A percentile compares a stretch with the other conserved stretches of the same genome.
These are phyloP conservation scores for Cutaneotrichosporon dermatis DNA, from an alignment of 1,284 basidiomycete species.

Conservation along the genomic window DNA sequence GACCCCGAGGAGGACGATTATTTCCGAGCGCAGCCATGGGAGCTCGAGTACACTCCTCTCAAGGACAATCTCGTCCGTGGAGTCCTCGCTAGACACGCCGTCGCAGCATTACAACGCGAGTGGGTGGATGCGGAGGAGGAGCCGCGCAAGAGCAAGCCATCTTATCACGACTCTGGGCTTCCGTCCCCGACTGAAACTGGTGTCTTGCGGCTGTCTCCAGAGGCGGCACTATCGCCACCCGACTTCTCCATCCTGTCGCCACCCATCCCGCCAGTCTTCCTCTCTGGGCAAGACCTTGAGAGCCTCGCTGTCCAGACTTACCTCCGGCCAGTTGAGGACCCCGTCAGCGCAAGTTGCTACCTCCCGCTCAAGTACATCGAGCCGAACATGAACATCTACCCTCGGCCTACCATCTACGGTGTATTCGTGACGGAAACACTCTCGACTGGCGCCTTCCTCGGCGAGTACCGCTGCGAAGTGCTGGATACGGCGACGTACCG, in stretches of 20 bases:
- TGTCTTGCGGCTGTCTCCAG: constrained; percentile 33
- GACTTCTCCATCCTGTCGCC: constrained; percentile 51
- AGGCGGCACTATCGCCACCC: constrained; percentile 36
- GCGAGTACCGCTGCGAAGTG: constrained; percentile 46
- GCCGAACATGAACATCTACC: constrained; percentile 26
- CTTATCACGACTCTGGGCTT: constrained; percentile 36
- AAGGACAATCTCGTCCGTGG: constrained; percentile 41
- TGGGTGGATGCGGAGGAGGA: constrained; percentile 36
- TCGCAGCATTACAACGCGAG: constrained; percentile 36
- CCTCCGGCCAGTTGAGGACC: constrained; percentile 33
- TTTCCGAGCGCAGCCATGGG: constrained; percentile 40
- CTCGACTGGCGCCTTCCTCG: constrained; percentile 35
- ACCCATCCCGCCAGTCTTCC: constrained; percentile 43
- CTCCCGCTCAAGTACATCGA: constrained; percentile 39
- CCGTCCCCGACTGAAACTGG: constrained; percentile 45
- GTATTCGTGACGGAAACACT: constrained; percentile 36
- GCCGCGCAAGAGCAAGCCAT: constrained; percentile 12
- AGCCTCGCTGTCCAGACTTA: constrained; percentile 23
- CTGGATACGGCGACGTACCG: constrained; percentile 41
- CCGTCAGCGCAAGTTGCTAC: constrained; percentile 26
- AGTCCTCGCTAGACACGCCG: constrained; percentile 24
- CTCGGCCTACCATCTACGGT: constrained; percentile 44
- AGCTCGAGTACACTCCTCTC: constrained; percentile 46
- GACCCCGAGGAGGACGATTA: constrained; percentile 35
- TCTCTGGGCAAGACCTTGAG: constrained; percentile 32